These are phyloP conservation scores for Calonectria ilicicola DNA, from an alignment of 2,329 filamentous ascomycete species.

Conservation along the genomic window DNA sequence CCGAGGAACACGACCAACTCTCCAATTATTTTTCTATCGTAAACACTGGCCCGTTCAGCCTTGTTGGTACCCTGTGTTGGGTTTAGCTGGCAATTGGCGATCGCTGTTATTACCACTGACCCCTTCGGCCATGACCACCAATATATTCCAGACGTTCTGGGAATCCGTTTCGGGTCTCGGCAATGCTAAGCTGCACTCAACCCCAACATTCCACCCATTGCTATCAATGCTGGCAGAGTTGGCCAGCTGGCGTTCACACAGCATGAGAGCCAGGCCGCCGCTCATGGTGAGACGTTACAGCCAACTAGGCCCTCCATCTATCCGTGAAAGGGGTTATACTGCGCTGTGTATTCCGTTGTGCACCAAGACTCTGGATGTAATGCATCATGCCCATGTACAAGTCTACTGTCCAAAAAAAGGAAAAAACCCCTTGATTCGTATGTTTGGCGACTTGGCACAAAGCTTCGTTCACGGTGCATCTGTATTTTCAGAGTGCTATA, in stretches of 20 bases:
- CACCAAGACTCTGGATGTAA: not conserved
- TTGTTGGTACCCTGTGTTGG: not conserved
- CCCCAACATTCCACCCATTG: not conserved
- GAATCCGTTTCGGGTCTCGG: not conserved
- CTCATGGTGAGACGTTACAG: not conserved
- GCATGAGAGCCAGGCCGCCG: not conserved
- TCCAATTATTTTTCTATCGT: not conserved
- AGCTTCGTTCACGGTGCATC: not conserved
- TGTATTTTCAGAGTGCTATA: not conserved
- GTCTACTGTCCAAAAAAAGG: not conserved
- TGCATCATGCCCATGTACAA: slow-evolving; percentile 10
- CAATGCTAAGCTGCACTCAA: not conserved
- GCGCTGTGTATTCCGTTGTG: not conserved
- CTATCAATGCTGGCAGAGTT: not conserved
- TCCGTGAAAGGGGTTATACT: not conserved
- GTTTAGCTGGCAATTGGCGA: not conserved
- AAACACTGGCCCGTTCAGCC: not conserved
- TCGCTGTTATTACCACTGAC: not conserved
- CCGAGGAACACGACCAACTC: not conserved
- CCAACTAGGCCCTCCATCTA: not conserved
- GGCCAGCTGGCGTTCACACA: not conserved
- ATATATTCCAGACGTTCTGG: slow-evolving; percentile 3
- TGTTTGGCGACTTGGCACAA: not conserved
- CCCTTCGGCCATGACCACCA: not conserved
- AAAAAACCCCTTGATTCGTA: not conserved